These are phyloP conservation scores for Peltaster fructicola DNA, from an alignment of 2,329 filamentous ascomycete genomes.

Conservation along the genomic window DNA sequence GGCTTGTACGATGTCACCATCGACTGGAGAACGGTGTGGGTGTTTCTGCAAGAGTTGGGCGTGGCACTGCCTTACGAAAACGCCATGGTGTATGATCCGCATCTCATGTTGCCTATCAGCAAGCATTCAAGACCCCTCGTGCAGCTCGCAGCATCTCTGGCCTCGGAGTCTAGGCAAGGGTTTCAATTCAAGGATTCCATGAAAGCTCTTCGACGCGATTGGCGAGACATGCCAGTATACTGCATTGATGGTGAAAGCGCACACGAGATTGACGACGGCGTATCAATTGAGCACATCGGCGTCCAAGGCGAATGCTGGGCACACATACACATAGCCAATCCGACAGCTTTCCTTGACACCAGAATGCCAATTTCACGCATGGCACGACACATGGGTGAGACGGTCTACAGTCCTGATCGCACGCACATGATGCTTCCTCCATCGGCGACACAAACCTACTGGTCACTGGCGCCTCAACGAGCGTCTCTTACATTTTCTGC, in stretches of 20 bases:
- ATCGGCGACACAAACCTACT: slow-evolving; percentile 29
- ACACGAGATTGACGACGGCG: slow-evolving; percentile 59
- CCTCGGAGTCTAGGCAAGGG: too few species aligned
- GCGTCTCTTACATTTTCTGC: slow-evolving; percentile 45
- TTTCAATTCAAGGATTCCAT: slow-evolving; percentile 36
- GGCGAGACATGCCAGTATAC: slow-evolving; percentile 43
- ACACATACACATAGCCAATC: slow-evolving; percentile 63
- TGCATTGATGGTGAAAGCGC: slow-evolving; percentile 55
- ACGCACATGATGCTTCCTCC: slow-evolving; percentile 39
- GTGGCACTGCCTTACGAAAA: slow-evolving; percentile 56
- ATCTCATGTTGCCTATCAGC: slow-evolving; percentile 33
- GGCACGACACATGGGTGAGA: slow-evolving; percentile 40
- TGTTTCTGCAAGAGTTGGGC: slow-evolving; percentile 61
- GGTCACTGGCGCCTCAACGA: slow-evolving; percentile 36
- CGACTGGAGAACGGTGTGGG: slow-evolving; percentile 30
- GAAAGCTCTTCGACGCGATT: slow-evolving; percentile 39
- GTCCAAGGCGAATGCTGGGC: slow-evolving; percentile 47
- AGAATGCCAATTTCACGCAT: slow-evolving; percentile 40
- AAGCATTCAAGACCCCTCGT: slow-evolving; percentile 27
- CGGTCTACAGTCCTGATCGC: slow-evolving; percentile 39
- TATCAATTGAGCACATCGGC: slow-evolving; percentile 44
- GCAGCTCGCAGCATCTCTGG: too few species aligned
- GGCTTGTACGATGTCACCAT: slow-evolving; percentile 38
- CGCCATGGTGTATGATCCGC: slow-evolving; percentile 40
- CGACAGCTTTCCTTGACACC: slow-evolving; percentile 49